phyloP scores from a whole-genome alignment of 139 green algal species.

The Chlamydomonas sp. region DNA sequence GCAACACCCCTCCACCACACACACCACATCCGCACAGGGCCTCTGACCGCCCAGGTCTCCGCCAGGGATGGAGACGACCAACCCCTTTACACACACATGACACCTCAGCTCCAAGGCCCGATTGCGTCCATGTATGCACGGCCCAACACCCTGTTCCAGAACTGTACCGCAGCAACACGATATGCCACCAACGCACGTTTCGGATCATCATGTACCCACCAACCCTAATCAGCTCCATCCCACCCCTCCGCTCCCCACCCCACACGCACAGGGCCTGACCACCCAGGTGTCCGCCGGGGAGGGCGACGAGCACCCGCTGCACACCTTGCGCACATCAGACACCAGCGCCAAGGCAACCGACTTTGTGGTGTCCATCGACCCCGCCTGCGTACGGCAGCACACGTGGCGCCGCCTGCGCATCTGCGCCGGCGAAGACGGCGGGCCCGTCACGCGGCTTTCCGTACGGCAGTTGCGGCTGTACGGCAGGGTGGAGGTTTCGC shows the following conservation, averaged over 20 bases:
- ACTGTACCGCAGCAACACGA: no score
- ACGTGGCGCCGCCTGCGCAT: conserved; percentile 40
- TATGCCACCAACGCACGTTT: no score
- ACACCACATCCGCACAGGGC: no score
- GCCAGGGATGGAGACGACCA: no score
- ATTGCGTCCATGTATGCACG: no score
- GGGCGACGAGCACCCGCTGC: conserved; percentile 14
- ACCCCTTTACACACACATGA: no score
- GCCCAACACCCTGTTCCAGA: no score
- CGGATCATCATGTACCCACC: neutral
- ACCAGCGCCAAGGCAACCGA: conserved; percentile 29
- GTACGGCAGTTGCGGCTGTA: conserved; percentile 43
- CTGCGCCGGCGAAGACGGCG: conserved; percentile 15
- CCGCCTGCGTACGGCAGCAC: neutral
- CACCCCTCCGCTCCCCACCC: neutral
- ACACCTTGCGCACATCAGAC: conserved; percentile 25
- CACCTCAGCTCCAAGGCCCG: no score
- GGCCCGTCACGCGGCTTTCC: conserved; percentile 14
- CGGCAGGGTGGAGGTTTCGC: conserved; percentile 37
- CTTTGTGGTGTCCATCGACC: conserved; percentile 30
- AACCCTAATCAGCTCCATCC: neutral
- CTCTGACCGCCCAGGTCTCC: no score
- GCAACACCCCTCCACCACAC: no score
- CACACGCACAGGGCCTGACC: conserved; percentile 18
- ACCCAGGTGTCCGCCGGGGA: conserved; percentile 30